Percentiles rank a stretch among this genome's conserved stretches.
Conservation (phyloP, 2,329 filamentous ascomycete species). For the Ophiostoma pallidulum region DNA sequence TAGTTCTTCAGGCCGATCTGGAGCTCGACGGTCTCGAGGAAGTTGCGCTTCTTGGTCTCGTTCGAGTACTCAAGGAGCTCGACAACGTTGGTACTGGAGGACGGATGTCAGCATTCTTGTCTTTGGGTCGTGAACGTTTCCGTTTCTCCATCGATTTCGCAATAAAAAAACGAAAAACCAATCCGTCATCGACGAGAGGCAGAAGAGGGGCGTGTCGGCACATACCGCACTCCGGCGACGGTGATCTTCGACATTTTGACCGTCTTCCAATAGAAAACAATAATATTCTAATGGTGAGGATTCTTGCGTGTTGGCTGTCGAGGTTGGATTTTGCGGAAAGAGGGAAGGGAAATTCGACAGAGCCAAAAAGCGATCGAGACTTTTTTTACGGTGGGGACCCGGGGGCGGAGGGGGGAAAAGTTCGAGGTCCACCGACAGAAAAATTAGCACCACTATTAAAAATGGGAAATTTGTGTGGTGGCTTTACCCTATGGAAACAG, state of each 20-base stretch:
- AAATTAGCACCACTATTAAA: background rate
- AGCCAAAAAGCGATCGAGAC: background rate
- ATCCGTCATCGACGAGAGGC: too few relatives aligned
- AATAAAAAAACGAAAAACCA: background rate
- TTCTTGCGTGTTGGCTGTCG: slow-evolving; percentile 17
- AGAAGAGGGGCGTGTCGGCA: too few relatives aligned
- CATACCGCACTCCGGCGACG: slow-evolving; percentile 28
- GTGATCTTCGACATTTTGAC: slow-evolving; percentile 65
- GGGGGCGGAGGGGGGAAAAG: slow-evolving; percentile 1
- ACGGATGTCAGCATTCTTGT: slow-evolving; percentile 6
- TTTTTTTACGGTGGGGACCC: slow-evolving; percentile 1
- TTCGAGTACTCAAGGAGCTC: slow-evolving; percentile 86
- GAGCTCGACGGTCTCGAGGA: slow-evolving; percentile 48
- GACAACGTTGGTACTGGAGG: slow-evolving; percentile 66
- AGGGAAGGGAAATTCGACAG: background rate
- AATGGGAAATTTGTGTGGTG: background rate
- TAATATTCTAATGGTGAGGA: slow-evolving; percentile 22
- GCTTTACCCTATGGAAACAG: slow-evolving; percentile 1
- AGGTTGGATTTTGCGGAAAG: background rate
- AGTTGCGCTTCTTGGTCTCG: slow-evolving; percentile 96
- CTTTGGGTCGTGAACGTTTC: background rate
- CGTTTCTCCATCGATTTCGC: slow-evolving; percentile 8
- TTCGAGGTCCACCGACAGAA: background rate
- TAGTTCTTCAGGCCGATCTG: slow-evolving; percentile 93
- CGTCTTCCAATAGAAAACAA: slow-evolving; percentile 49